Conservation (phyloP, 139 green algal genomes). For the Tetratostichococcus sp. region DNA sequence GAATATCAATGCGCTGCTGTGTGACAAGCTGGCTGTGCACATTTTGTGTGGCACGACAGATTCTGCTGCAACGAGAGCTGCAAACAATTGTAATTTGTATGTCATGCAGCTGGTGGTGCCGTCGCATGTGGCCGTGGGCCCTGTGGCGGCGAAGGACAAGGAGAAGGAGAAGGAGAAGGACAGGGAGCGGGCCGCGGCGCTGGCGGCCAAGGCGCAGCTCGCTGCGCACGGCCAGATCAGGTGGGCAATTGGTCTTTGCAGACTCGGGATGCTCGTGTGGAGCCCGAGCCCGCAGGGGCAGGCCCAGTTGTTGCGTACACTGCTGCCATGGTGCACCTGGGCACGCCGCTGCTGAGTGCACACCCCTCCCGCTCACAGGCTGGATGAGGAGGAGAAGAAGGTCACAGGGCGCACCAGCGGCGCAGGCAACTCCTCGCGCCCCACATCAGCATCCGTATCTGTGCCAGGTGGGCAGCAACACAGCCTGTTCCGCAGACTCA, state of each 20-base stretch:
- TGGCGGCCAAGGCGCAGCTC: slow-evolving; percentile 74
- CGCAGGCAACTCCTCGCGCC: background rate
- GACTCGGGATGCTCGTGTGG: too few relatives aligned
- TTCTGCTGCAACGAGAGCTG: slow-evolving; percentile 4
- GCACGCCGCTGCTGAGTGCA: too few relatives aligned
- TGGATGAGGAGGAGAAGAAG: background rate
- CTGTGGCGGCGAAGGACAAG: slow-evolving; percentile 19
- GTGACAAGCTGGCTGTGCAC: too few relatives aligned
- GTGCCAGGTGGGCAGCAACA: background rate
- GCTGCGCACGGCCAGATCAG: slow-evolving; percentile 58
- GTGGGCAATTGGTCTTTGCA: background rate
- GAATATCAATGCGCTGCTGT: too few relatives aligned
- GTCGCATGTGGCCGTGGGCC: background rate
- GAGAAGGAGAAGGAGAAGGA: slow-evolving; percentile 50
- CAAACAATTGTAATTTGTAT: too few relatives aligned
- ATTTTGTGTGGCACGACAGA: too few relatives aligned
- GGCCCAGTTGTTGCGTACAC: too few relatives aligned
- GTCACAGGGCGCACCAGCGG: background rate
- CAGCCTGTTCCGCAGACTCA: too few relatives aligned
- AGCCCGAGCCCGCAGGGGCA: too few relatives aligned
- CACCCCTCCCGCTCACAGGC: slow-evolving; percentile 2
- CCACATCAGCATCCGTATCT: background rate
- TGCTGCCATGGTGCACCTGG: too few relatives aligned
- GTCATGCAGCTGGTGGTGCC: slow-evolving; percentile 20
- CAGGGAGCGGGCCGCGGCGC: slow-evolving; percentile 60